Conservation (phyloP, 768 basidiomycete species). For the Amylocystis lapponica region DNA sequence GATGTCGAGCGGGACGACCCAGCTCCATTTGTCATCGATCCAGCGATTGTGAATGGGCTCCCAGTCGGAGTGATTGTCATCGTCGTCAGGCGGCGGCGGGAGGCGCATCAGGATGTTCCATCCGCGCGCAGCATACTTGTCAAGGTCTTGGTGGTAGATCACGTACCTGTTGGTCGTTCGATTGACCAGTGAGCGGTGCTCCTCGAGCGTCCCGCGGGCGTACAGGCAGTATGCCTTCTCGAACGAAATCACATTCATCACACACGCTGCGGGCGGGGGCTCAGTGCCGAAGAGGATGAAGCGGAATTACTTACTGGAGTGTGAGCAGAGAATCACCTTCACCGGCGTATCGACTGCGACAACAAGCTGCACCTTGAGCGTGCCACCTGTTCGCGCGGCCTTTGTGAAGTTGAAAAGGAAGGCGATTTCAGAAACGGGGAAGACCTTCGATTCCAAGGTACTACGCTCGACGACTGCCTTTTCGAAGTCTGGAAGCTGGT, state of each 20-base stretch:
- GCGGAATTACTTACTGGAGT: conserved; percentile 35
- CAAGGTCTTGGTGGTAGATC: no score
- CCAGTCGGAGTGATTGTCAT: neutral
- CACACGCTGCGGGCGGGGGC: conserved; percentile 26
- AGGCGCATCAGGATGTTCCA: conserved; percentile 25
- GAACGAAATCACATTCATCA: conserved; percentile 40
- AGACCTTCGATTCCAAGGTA: conserved; percentile 1
- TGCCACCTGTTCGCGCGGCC: neutral
- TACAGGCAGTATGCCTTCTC: conserved; percentile 36
- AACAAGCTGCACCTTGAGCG: conserved; percentile 36
- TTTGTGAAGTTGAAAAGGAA: conserved; percentile 19
- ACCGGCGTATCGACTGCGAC: conserved; percentile 26
- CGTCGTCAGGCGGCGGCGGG: neutral
- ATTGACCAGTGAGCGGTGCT: conserved; percentile 22
- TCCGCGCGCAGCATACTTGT: conserved; percentile 23
- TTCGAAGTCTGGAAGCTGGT: conserved; percentile 17
- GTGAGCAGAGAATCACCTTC: conserved; percentile 36
- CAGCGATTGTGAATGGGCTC: conserved; percentile 4
- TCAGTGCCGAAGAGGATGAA: neutral
- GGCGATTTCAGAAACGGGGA: neutral
- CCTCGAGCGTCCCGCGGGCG: conserved; percentile 36
- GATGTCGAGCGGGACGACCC: conserved; percentile 12
- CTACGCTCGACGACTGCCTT: neutral
- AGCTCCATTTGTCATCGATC: conserved; percentile 14
- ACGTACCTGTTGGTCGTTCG: no score